phyloP scores from a whole-genome alignment of 148 eudicot genomes.

The Rhododendron henanense region DNA sequence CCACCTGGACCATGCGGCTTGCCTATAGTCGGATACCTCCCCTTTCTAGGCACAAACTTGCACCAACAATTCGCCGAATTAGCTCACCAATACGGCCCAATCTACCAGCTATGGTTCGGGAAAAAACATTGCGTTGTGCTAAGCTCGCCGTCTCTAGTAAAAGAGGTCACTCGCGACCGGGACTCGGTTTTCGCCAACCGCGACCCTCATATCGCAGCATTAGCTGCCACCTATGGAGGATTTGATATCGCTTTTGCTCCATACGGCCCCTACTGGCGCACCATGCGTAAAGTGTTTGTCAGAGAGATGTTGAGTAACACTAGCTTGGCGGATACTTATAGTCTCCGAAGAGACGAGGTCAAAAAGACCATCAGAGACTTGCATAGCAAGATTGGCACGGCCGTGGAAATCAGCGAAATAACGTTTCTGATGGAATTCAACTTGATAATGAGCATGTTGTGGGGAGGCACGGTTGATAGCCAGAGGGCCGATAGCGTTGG shows the following conservation, averaged over 20 bases:
- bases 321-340: constrained; percentile 31
- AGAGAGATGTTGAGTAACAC: constrained; percentile 34
- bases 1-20: no score
- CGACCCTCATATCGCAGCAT: constrained; percentile 26
- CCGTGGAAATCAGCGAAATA: constrained; percentile 24
- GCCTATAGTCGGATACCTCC: no score
- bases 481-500: constrained; percentile 10
- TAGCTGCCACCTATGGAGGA: constrained; percentile 16
- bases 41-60: no score
- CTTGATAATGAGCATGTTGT: constrained; percentile 31
- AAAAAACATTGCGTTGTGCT: constrained; percentile 27
- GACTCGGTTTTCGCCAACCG: constrained; percentile 39
- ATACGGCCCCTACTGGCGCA: constrained; percentile 35
- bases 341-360: constrained; percentile 29
- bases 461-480: constrained; percentile 34
- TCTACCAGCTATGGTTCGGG: constrained; percentile 27
- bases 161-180: constrained; percentile 34
- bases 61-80: no score
- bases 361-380: constrained; percentile 14
- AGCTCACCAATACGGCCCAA: no score
- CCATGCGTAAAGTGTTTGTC: constrained; percentile 34
- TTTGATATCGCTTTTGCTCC: no score
- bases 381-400: neutral
- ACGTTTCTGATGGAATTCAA: constrained; percentile 18
- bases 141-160: constrained; percentile 34